A percentile compares a stretch with the other conserved stretches of the same genome.
Conservation (phyloP, 805 yeast species). For the Candida berthetii region DNA sequence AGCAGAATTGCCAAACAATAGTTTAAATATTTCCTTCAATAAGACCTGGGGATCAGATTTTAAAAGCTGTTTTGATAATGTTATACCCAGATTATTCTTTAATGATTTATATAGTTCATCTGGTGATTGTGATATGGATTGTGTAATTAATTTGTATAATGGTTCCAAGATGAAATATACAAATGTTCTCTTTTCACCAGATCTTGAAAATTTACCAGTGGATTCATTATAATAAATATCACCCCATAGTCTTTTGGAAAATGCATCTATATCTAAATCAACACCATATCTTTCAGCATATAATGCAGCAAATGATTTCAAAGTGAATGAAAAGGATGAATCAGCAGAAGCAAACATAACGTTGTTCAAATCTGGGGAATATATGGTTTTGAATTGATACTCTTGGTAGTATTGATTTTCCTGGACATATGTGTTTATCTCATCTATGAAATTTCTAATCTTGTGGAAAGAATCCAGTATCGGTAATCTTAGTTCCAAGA, state of each 20-base stretch:
- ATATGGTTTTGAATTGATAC: constrained; percentile 18
- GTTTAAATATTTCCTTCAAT: constrained; percentile 44
- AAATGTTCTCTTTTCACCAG: constrained; percentile 17
- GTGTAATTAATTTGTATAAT: constrained; percentile 65
- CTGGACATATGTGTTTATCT: constrained; percentile 50
- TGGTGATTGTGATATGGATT: constrained; percentile 48
- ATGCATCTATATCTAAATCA: constrained; percentile 27
- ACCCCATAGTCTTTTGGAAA: constrained; percentile 72
- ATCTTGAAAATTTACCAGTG: constrained; percentile 36
- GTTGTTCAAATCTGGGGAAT: constrained; percentile 61
- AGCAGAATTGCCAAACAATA: constrained; percentile 44
- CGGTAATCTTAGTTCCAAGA: constrained; percentile 72
- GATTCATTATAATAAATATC: constrained; percentile 44
- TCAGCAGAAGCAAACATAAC: constrained; percentile 71
- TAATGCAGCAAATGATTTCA: constrained; percentile 54
- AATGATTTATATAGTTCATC: constrained; percentile 36
- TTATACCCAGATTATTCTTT: constrained; percentile 40
- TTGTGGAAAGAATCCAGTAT: constrained; percentile 71
- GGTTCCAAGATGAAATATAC: constrained; percentile 75
- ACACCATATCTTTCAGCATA: constrained; percentile 30
- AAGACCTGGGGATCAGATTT: constrained; percentile 55
- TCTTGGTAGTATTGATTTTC: constrained; percentile 22
- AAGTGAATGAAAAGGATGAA: constrained; percentile 57
- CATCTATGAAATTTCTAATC: constrained; percentile 51
- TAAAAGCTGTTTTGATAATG: constrained; percentile 31